Conservation (phyloP, 768 basidiomycete species). For the Calocybe indica region DNA sequence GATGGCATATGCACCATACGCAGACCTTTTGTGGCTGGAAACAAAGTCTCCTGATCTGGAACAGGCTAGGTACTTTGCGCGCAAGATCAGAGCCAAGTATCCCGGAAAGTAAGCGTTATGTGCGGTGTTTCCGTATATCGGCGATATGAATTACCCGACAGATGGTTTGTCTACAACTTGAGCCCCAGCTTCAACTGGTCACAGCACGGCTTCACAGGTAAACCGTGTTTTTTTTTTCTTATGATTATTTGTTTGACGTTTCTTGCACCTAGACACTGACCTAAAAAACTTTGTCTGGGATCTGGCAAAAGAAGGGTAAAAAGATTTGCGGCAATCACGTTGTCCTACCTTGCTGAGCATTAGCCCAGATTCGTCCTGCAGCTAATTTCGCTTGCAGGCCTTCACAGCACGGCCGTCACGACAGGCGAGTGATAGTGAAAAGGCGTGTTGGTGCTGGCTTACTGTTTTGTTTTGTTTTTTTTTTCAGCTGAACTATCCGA, state of each 20-base stretch:
- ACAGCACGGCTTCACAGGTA: conserved; percentile 72
- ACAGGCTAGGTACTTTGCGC: conserved; percentile 73
- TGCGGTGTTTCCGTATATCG: background rate
- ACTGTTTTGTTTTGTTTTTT: background rate
- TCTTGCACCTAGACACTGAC: conserved; percentile 45
- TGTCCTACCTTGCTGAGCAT: conserved; percentile 5
- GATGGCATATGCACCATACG: conserved; percentile 75
- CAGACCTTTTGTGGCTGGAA: conserved; percentile 91
- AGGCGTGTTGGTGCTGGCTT: background rate
- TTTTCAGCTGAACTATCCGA: conserved; percentile 68
- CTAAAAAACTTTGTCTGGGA: conserved; percentile 89
- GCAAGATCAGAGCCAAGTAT: conserved; percentile 62
- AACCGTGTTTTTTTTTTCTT: conserved; percentile 4
- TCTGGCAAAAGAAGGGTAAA: conserved; percentile 79
- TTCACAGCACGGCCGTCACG: conserved; percentile 77
- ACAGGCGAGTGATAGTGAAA: conserved; percentile 46
- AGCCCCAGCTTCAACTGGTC: conserved; percentile 95
- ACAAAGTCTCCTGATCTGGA: conserved; percentile 83
- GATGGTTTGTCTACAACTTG: conserved; percentile 88
- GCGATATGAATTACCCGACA: conserved; percentile 18
- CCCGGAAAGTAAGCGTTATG: conserved; percentile 57
- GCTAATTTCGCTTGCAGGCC: conserved; percentile 83
- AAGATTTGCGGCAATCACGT: background rate
- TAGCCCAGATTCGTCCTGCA: conserved; percentile 76
- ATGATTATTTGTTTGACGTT: conserved; percentile 3